phyloP scores from a whole-genome alignment of 108 stramenopile species.

The Mayamaea pseudoterrestris region DNA sequence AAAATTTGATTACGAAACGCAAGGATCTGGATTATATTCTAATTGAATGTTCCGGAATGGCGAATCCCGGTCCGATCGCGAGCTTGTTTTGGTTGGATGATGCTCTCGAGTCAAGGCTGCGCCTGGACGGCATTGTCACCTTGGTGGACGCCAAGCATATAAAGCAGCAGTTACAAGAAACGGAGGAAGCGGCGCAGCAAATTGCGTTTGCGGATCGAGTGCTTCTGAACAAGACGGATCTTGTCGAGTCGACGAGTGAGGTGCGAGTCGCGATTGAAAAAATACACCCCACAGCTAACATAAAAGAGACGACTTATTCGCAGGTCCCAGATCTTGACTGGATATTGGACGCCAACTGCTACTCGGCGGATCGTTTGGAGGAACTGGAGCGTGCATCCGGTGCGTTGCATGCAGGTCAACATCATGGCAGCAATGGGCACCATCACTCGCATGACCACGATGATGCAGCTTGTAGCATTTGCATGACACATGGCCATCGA shows the following conservation, averaged over 20 bases:
- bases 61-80: constrained; percentile 85
- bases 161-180: constrained; percentile 36
- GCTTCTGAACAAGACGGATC: constrained; percentile 77
- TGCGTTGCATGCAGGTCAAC: neutral
- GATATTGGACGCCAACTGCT: constrained; percentile 83
- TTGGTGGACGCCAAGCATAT: constrained; percentile 66
- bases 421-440: constrained; percentile 1
- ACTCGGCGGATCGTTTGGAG: constrained; percentile 39
- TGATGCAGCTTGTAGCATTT: neutral
- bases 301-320: constrained; percentile 56
- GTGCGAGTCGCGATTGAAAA: constrained; percentile 31
- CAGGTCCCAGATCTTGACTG: constrained; percentile 65
- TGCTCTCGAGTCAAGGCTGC: constrained; percentile 52
- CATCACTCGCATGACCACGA: constrained; percentile 13
- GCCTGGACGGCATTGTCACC: constrained; percentile 77
- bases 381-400: neutral
- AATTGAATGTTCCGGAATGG: constrained; percentile 82
- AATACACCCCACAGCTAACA: constrained; percentile 84
- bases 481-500: constrained; percentile 14
- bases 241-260: constrained; percentile 13
- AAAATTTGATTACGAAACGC: constrained; percentile 44
- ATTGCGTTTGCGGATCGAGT: constrained; percentile 85
- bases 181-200: constrained; percentile 80
- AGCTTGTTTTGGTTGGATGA: constrained; percentile 84
- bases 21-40: constrained; percentile 78